These are phyloP conservation scores for Trichodelitschia bisporula DNA, from an alignment of 495 filamentous ascomycete genomes.

Conservation along the genomic window DNA sequence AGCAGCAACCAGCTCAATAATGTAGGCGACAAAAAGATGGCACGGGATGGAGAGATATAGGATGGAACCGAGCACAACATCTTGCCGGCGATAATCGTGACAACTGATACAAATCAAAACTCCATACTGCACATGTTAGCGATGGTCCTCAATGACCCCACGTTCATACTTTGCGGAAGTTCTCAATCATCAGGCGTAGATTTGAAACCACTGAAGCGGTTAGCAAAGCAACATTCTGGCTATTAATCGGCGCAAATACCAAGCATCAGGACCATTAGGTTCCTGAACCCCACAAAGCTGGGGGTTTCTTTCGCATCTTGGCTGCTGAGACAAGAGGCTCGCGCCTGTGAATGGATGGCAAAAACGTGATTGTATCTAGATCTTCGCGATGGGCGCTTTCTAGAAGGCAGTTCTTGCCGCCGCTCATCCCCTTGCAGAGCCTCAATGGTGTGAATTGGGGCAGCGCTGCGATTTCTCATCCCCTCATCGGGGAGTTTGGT, in stretches of 20 bases:
- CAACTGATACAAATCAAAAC: constrained; percentile 81
- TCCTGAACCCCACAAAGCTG: constrained; percentile 81
- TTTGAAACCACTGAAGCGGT: constrained; percentile 54
- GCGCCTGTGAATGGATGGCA: constrained; percentile 47
- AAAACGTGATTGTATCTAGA: constrained; percentile 70
- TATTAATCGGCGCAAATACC: constrained; percentile 23
- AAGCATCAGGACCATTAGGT: constrained; percentile 85
- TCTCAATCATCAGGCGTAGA: constrained; percentile 80
- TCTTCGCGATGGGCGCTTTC: constrained; percentile 9
- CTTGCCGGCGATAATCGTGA: constrained; percentile 62
- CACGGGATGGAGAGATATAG: constrained; percentile 71
- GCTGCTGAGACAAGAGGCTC: constrained; percentile 62
- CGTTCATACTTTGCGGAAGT: constrained; percentile 66
- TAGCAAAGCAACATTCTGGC: background rate
- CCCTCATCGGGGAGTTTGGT: no score
- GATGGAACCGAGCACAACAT: constrained; percentile 46
- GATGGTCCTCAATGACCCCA: background rate
- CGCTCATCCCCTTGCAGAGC: no score
- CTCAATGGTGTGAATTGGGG: no score
- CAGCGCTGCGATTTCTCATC: no score
- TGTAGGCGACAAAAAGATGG: constrained; percentile 69
- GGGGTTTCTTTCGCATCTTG: constrained; percentile 29
- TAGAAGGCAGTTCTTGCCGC: no score
- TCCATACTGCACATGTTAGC: constrained; percentile 39
- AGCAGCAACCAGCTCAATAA: constrained; percentile 65